Base-by-base conservation (phyloP, 176 grass and related monocot species). In the Zizania latifolia region DNA sequence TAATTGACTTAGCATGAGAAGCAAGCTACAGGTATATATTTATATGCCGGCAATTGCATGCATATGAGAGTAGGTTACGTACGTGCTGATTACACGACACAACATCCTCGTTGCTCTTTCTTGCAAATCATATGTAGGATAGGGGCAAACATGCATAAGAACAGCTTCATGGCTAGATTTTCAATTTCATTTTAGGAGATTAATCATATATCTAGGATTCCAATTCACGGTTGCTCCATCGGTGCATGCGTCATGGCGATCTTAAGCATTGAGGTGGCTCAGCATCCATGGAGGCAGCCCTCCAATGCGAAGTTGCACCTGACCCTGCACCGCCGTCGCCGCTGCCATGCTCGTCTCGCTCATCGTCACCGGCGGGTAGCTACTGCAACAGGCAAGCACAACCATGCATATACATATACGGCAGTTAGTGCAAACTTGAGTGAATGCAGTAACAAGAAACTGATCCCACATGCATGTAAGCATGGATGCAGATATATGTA, bases 281-380 rank as follows among this genome's bases (percentile, higher is more conserved):
- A 87, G 69, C 85, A 87, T 87, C 85, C 85, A 87, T 69, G 85
- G 80, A 1, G 68, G 85, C 53, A 87, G 68, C 8, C 61, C 41
- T 41, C 68, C 60, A 14, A 83, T 34, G 41, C 85, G 75, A 66
- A 74, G 75, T 28, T 72, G 73, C 34, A 38, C 19, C 24, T 82
- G 84, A 1, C 17, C 37, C 27, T 70, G 74, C 23, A n/a, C n/a
- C n/a, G n/a, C n/a, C n/a, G n/a, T n/a, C n/a, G n/a, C n/a, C n/a
- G n/a, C n/a, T n/a, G 21, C 57, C 1, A 40, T 30, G 1, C 41
- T 24, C 44, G 68, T 81, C 57, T 77, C 85, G 3, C 53, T 74
- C 40, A 83, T 68, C 1, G 61, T 87, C 74, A 78, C 16, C 1
- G 68, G 74, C 3, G 53, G 51, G 60, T 55, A 87, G 62, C 80